Evolutionary conservation across 306 rosid genomes (phyloP).

Genomic region (Hippophae tibetana): DNA sequence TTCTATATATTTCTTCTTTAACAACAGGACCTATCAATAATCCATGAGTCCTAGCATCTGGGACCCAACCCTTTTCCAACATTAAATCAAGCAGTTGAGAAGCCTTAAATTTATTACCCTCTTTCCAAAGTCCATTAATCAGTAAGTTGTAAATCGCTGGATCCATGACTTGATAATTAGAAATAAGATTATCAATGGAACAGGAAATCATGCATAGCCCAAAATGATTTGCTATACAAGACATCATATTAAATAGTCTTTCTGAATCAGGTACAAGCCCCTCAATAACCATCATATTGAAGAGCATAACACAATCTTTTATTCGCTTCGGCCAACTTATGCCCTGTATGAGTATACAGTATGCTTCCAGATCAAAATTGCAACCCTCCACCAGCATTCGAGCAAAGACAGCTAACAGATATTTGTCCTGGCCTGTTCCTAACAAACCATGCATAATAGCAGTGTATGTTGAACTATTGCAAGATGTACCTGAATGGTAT

Average conservation of each 20-base stretch:
- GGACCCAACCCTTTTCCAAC: slow-evolving; percentile 91
- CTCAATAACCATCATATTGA: slow-evolving; percentile 51
- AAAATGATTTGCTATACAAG: slow-evolving; percentile 38
- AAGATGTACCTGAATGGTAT: slow-evolving; percentile 41
- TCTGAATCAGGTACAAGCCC: slow-evolving; percentile 58
- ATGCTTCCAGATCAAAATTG: slow-evolving; percentile 41
- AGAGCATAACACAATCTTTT: slow-evolving; percentile 42
- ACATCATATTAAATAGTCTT: slow-evolving; percentile 40
- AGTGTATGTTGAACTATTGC: slow-evolving; percentile 36
- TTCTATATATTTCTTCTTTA: slow-evolving; percentile 24
- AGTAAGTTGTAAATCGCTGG: slow-evolving; percentile 43
- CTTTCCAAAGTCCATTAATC: slow-evolving; percentile 71
- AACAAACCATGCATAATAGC: slow-evolving; percentile 46
- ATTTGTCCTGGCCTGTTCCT: slow-evolving; percentile 29
- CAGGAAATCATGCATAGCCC: slow-evolving; percentile 40
- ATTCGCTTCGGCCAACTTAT: slow-evolving; percentile 38
- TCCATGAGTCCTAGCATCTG: slow-evolving; percentile 62
- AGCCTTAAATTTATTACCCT: slow-evolving; percentile 52
- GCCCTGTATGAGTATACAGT: slow-evolving; percentile 54
- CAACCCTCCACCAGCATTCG: slow-evolving; percentile 54
- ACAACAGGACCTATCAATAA: slow-evolving; percentile 57
- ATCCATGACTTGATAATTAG: slow-evolving; percentile 27
- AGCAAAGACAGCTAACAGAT: slow-evolving; percentile 36
- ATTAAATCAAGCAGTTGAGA: slow-evolving; percentile 48
- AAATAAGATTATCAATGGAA: slow-evolving; percentile 37